Base-by-base conservation (phyloP, 2,329 filamentous ascomycete species). In the Pezicula neosporulosa region DNA sequence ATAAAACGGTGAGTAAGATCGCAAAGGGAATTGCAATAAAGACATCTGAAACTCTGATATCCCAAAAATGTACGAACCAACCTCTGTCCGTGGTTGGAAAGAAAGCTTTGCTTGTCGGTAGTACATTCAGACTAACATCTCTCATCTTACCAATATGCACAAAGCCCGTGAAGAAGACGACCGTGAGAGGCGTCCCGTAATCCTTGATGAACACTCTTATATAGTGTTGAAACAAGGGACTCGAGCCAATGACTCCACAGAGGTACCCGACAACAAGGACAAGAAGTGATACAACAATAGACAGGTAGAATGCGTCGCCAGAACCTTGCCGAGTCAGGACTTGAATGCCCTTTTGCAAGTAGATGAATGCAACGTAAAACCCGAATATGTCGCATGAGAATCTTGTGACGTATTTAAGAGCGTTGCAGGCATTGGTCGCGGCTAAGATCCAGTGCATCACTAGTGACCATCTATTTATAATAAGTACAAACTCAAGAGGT, bases 371-470 rank as follows among this genome's bases (percentile, higher is more conserved):
- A 44, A 96, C 90, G 66, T 96, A 96, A 72, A 96, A 95, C 47
- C 90, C 91, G 60, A 96, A 96, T 63, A 93, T 94, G 68, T 96
- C 91, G 71, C 91, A 96, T 21, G 90, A 90, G 66, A 96, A 96
- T 13, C 90, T 81, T 1, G 91, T 96, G 19, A 96, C 90, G 68
- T 92, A 96, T 63, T 84, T 86, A n/a, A 96, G 76, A 63, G 80
- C 87, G 69, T 96, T 94, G 74, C 91, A 96, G 1, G 89, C 85
- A 67, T 96, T 96, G 10, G 88, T 89, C 50, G 90, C 75, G 45
- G 90, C 90, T 18, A 95, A 79, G 39, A 90, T 74, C 87, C 87
- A 92, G 70, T 96, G 90, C 71, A 96, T 85, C 21, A 92, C 75
- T 18, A 95, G 72, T 1, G 90, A 86, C 90, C 90, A 96, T 51